phyloP scores from a whole-genome alignment of 495 filamentous ascomycete species.

The Aspergillus kassunensis region DNA sequence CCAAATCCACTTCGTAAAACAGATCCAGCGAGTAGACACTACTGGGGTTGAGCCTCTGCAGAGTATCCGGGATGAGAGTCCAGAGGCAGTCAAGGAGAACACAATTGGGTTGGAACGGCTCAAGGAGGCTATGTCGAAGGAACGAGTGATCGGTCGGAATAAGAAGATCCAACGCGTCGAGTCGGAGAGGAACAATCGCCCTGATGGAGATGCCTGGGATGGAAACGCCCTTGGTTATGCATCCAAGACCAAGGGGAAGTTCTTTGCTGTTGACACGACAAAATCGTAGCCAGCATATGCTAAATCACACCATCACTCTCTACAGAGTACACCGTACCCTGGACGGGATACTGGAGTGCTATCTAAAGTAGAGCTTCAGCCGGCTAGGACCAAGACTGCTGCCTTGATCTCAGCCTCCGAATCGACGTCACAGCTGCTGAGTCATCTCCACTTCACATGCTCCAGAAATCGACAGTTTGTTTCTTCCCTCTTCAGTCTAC shows the following conservation, averaged over 20 bases:
- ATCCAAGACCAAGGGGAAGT: conserved; percentile 62
- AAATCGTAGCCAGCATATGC: background rate
- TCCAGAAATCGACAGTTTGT: background rate
- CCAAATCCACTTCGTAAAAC: conserved; percentile 84
- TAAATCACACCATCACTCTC: conserved; percentile 13
- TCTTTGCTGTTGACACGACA: conserved; percentile 73
- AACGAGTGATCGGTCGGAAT: conserved; percentile 50
- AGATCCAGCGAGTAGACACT: conserved; percentile 78
- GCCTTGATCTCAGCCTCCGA: background rate
- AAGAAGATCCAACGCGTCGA: conserved; percentile 41
- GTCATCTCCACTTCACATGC: background rate
- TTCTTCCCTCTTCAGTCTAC: background rate
- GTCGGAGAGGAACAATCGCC: conserved; percentile 25
- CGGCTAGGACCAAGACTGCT: background rate
- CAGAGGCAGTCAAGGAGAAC: conserved; percentile 46
- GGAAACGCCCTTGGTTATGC: conserved; percentile 70
- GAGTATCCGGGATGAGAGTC: conserved; percentile 78
- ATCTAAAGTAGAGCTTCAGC: background rate
- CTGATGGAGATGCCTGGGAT: conserved; percentile 42
- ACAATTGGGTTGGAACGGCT: conserved; percentile 50
- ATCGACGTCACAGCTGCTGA: background rate
- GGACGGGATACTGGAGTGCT: too few relatives aligned
- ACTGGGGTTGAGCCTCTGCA: conserved; percentile 64
- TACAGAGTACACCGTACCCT: too few relatives aligned
- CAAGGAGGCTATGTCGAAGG: conserved; percentile 49